Base-by-base conservation (phyloP, 371 early-diverging fungal species). In the Apophysomyces elegans region DNA sequence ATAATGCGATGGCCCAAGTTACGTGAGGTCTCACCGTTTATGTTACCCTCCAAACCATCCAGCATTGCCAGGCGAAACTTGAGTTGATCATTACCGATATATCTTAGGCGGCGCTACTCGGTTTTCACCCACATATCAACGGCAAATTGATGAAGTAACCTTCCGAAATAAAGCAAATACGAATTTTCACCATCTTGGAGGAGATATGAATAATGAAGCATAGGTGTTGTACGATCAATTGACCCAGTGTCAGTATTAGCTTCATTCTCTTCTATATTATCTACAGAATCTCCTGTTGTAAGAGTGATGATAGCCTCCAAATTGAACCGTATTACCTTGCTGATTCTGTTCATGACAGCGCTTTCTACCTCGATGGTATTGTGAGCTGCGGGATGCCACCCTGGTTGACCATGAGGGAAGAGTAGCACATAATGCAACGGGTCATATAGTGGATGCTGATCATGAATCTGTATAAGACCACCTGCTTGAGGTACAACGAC, bases 361-460 rank as follows among this genome's bases (percentile, higher is more conserved):
- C 26, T 26, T 26, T 26, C 26, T 26, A 26, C 26, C 26, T 26
- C 26, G 26, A 26, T 26, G 26, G 26, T 26, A 26, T 26, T 7
- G 41, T 9, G 41, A 12, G 41, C 13, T 41, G 58, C 2, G 26
- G 26, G 26, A 37, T 8, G 35, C 63, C 63, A 63, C 16, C 64
- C 56, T 11, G 14, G 58, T 36, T 64, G 41, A 3, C 38, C 57
- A 3, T 16, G 7, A 4, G 64, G 64, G 18, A 64, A 64, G 7
- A 64, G 14, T 13, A 64, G 41, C 21, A 64, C 64, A 35, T 64
- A 64, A 44, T 64, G 64, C 9, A 64, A 3, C 21, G 64, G 64
- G 41, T 64, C 58, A 35, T 58, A 64, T 8, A 57, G 41, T 5
- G 64, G 57, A 64, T 64, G 64, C 14, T 37, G n/a, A 11, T 64